phyloP scores from a whole-genome alignment of 768 basidiomycete genomes.

The Russula sp. region DNA sequence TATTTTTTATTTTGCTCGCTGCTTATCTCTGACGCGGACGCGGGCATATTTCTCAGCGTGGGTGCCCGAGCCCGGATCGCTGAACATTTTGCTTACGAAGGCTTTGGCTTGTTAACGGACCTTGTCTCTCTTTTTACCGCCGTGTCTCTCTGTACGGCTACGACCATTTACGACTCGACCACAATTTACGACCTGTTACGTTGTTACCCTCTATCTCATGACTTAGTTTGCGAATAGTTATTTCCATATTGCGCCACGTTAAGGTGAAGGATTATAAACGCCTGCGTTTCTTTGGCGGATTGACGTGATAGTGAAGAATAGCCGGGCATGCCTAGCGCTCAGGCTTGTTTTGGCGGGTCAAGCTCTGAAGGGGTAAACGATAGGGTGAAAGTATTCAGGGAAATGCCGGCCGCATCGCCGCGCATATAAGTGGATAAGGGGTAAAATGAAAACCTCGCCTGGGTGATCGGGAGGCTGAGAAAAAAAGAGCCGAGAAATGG shows the following conservation, averaged over 20 bases:
- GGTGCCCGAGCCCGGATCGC: neutral
- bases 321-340: slow-evolving; percentile 16
- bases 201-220: slow-evolving; percentile 16
- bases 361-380: slow-evolving; percentile 19
- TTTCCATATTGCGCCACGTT: slow-evolving; percentile 4
- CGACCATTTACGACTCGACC: slow-evolving; percentile 30
- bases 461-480: slow-evolving; percentile 24
- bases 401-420: slow-evolving; percentile 20
- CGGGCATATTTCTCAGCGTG: slow-evolving; percentile 29
- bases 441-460: slow-evolving; percentile 23
- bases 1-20: neutral
- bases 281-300: slow-evolving; percentile 12
- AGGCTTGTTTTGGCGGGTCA: slow-evolving; percentile 17
- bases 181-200: slow-evolving; percentile 25
- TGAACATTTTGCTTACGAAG: slow-evolving; percentile 17
- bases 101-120: slow-evolving; percentile 27
- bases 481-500: slow-evolving; percentile 24
- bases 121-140: slow-evolving; percentile 29
- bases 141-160: slow-evolving; percentile 29
- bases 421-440: slow-evolving; percentile 25
- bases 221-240: slow-evolving; percentile 19
- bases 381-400: slow-evolving; percentile 13
- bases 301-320: slow-evolving; percentile 19
- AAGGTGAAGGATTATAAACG: slow-evolving; percentile 15
- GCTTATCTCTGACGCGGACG: slow-evolving; percentile 23